These are phyloP conservation scores for Lichtheimia corymbifera DNA, from an alignment of 371 early-diverging fungal species.

Conservation along the genomic window DNA sequence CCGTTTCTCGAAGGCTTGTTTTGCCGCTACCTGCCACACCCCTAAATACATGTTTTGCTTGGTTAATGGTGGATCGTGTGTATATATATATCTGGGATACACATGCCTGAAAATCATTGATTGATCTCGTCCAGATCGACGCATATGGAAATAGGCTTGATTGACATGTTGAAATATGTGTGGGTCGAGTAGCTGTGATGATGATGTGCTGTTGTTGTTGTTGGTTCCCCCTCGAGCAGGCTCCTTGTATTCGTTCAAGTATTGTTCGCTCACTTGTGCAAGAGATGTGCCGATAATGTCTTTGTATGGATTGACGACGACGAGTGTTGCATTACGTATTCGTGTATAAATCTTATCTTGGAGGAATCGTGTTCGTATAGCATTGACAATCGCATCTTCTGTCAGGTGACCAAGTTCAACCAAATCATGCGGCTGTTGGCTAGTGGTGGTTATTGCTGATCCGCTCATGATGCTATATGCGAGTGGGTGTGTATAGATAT, in stretches of 20 bases:
- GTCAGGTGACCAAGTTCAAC: conserved; percentile 39
- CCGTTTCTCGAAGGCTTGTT: conserved; percentile 64
- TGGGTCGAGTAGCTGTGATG: conserved; percentile 54
- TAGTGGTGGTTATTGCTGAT: background rate
- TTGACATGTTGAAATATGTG: conserved; percentile 83
- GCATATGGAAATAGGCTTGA: conserved; percentile 73
- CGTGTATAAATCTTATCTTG: conserved; percentile 65
- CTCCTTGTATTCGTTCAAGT: conserved; percentile 69
- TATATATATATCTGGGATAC: background rate
- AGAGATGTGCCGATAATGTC: conserved; percentile 28
- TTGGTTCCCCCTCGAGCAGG: conserved; percentile 22
- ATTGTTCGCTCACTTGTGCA: conserved; percentile 50
- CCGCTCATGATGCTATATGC: background rate
- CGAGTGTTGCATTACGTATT: conserved; percentile 58
- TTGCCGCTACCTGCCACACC: conserved; percentile 88
- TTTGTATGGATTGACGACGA: conserved; percentile 58
- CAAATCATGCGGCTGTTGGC: conserved; percentile 25
- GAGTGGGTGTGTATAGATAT: background rate
- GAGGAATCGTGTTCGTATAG: conserved; percentile 60
- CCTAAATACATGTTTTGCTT: conserved; percentile 35
- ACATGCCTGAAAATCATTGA: conserved; percentile 68
- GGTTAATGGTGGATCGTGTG: background rate
- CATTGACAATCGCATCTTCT: conserved; percentile 53
- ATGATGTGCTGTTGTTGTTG: background rate
- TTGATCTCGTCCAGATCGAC: conserved; percentile 79